These are phyloP conservation scores for Polyplosphaeria fusca DNA, from an alignment of 495 filamentous ascomycete species.

Conservation along the genomic window DNA sequence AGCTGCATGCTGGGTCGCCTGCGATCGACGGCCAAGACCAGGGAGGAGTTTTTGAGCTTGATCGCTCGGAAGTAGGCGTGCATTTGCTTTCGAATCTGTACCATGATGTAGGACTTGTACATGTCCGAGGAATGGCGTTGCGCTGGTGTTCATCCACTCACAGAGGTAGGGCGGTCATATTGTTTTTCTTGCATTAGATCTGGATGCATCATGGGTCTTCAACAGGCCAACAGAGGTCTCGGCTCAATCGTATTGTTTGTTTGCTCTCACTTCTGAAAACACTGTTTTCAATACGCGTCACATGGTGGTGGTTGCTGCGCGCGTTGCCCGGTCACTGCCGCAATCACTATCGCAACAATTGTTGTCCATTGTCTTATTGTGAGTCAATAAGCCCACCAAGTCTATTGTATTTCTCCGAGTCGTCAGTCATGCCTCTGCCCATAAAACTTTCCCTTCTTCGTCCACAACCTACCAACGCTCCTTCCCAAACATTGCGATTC, in stretches of 20 bases:
- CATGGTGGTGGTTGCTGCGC: too few species aligned
- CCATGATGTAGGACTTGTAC: background rate
- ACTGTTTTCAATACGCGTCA: too few species aligned
- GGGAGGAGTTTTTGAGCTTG: conserved; percentile 89
- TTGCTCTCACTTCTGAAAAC: too few species aligned
- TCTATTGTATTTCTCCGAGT: background rate
- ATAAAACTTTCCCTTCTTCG: background rate
- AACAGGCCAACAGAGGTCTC: conserved; percentile 12
- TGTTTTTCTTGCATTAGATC: conserved; percentile 1
- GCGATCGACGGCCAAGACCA: conserved; percentile 84
- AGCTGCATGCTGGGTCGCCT: conserved; percentile 96
- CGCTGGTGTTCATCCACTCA: conserved; percentile 23
- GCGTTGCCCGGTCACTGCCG: too few species aligned
- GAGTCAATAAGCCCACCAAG: background rate
- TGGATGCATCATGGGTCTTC: conserved; percentile 21
- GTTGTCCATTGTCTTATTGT: background rate
- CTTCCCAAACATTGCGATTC: too few species aligned
- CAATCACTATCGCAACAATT: background rate
- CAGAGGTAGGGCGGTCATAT: conserved; percentile 15
- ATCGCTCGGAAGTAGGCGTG: conserved; percentile 53
- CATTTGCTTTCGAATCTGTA: background rate
- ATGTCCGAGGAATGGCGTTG: conserved; percentile 5
- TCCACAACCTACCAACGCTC: too few species aligned
- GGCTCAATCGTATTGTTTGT: too few species aligned
- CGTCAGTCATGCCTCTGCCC: background rate